Base-by-base conservation (phyloP, 2,329 filamentous ascomycete species). In the Botryotinia narcissicola region DNA sequence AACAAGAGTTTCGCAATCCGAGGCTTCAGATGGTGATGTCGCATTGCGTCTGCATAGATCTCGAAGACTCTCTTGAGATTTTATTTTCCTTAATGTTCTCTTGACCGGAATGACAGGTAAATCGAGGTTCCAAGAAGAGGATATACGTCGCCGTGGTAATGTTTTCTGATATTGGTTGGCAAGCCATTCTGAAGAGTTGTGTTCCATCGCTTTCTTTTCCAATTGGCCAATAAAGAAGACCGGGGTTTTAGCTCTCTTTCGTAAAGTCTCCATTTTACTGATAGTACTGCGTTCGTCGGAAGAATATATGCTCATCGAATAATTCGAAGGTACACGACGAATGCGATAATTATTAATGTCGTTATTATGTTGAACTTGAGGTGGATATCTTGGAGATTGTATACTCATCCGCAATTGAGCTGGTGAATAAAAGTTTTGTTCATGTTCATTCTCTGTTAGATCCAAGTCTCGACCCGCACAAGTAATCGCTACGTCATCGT, bases 201-300 rank as follows among this genome's bases (percentile, higher is more conserved):
- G 46, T 48, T 66, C 32, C 46, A 71, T 51, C 37, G 64, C 69
- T 46, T 70, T 69, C 42, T 67, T 51, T 74, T 80, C 79, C 7
- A 79, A 74, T 70, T 80, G 79, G 7, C 79, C 79, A 57, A 80
- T 73, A 10, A 72, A 74, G n/a, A 76, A 76, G 16, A 80, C 77
- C 18, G 79, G 79, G 25, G 79, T 80, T 70, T 80, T 80, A 29
- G 76, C 74, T 72, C 75, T 71, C 51, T 74, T 74, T 72, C 48
- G 73, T 40, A 63, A 68, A n/a, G 32, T 54, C 48, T 74, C 69
- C 54, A 51, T 57, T 14, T 51, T 60, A 35, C 71, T 62, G 51
- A 6, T 60, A 12, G 51, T 32, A 51, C 67, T 61, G 32, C 71
- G 42, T 42, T 57, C 64, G 29, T 68, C 70, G 6, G 37, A 60